Base-by-base conservation (phyloP, 2,329 filamentous ascomycete genomes). In the Pseudogymnoascus sp. region DNA sequence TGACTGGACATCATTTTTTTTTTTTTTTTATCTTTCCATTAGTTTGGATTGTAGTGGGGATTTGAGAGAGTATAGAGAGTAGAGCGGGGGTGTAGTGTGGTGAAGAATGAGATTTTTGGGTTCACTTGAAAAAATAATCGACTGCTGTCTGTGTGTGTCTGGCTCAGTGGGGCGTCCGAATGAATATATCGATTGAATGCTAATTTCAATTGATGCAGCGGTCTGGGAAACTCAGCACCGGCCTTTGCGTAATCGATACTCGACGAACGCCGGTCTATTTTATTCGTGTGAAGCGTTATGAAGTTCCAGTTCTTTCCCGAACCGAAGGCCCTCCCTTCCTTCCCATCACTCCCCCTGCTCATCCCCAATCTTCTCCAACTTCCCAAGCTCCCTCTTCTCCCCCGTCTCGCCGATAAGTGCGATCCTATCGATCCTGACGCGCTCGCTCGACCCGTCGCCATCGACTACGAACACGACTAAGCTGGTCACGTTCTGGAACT, bases 401-500 rank as follows among this genome's bases (percentile, higher is more conserved):
- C 94, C 93, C 14, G 86, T 84, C 76, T 97, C 93, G 31, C 94
- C 94, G 72, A 97, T 87, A 63, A 97, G 79, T 69, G 85, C 82
- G 67, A 94, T 76, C 61, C 90, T 82, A 76, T 94, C 90, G 60
- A 99, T 76, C 63, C 94, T 86, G 64, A 94, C 88, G 79, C 90
- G 92, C 73, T 97, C 92, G 47, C 87, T 84, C 61, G 91, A 88
- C 16, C 87, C 87, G 62, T 93, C 90, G 1, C 92, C 92, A 73
- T 95, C 88, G 62, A 90, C 89, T 35, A 99, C 87, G 74, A 97
- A 99, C 10, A 99, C 70, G 16, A 96, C 88, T 70, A 99, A 73
- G 66, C 87, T 94, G 65, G 86, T 89, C 62, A 97, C 89, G 73
- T 92, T 95, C 78, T 97, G 94, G 80, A 97, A 99, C 78, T 97